These are phyloP conservation scores for Onygenales sp. DNA, from an alignment of 2,329 filamentous ascomycete species.

Conservation along the genomic window DNA sequence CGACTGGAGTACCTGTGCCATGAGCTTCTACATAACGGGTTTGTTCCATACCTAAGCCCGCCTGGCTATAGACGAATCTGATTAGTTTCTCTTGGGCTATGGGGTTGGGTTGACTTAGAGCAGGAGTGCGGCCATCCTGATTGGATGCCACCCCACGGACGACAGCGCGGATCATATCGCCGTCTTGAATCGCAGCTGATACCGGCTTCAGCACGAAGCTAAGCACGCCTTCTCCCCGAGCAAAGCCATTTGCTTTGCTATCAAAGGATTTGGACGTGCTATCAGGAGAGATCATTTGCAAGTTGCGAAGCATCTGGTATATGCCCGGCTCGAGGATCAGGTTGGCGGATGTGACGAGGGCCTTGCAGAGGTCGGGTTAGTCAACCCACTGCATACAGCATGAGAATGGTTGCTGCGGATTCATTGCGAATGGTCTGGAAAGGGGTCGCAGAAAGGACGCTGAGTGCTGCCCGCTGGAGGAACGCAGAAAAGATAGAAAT, in stretches of 20 bases:
- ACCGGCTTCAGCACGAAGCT: slow-evolving; percentile 32
- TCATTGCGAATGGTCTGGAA: neutral
- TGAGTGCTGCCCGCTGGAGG: neutral
- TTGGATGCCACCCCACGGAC: slow-evolving; percentile 30
- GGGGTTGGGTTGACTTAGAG: slow-evolving; percentile 30
- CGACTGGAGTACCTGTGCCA: slow-evolving; percentile 31
- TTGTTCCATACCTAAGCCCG: slow-evolving; percentile 9
- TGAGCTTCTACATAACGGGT: slow-evolving; percentile 18
- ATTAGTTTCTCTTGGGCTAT: slow-evolving; percentile 20
- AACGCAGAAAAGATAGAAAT: neutral
- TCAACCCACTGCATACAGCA: too few relatives aligned
- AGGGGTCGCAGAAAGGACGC: neutral
- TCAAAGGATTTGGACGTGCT: slow-evolving; percentile 23
- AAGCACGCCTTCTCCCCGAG: slow-evolving; percentile 33
- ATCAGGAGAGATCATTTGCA: slow-evolving; percentile 14
- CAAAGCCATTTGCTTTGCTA: slow-evolving; percentile 33
- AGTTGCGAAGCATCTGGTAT: slow-evolving; percentile 12
- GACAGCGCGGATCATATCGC: slow-evolving; percentile 33
- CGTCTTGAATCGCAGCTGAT: slow-evolving; percentile 28
- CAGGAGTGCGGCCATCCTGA: slow-evolving; percentile 33
- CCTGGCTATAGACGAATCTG: slow-evolving; percentile 13
- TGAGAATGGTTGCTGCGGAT: too few relatives aligned
- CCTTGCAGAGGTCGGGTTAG: neutral
- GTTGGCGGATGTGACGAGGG: slow-evolving; percentile 14
- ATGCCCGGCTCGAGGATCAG: slow-evolving; percentile 14